Evolutionary conservation across 2,329 filamentous ascomycete species (phyloP), one percentile per base, ranked within the genome.

Genomic region (Xylaria sp.): DNA sequence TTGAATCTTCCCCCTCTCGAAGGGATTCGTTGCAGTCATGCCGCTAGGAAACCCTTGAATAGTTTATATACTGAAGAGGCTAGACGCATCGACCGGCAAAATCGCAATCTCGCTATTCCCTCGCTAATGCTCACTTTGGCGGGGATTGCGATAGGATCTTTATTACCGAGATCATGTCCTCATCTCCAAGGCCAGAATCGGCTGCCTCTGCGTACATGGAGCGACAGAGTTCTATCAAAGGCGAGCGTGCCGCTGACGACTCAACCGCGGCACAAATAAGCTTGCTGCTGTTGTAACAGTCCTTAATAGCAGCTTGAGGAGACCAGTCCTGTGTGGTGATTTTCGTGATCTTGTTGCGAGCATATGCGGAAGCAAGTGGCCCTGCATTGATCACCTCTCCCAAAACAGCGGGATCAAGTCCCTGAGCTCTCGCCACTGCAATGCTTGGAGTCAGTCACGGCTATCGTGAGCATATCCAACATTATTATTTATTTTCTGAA

Each of bases 331-430:
- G 25, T 1, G 62, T 62, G 17, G 74, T 31, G 55, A 78, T 73
- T 69, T 79, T 79, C 7, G 64, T 64, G 4, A 77, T 68, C 66
- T 79, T 79, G 13, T 73, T 44, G 15, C 61, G 73, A 3, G 73
- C 71, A 58, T 78, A 78, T 0, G 74, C 64, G 0, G 78, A 79
- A 3, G 76, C 74, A 73, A 77, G 71, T 0, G 74, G 77, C 0
- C 76, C 73, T 1, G 75, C 75, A 42, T 76, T 70, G 7, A 79
- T 68, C 13, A 77, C 76, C 20, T 73, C 50, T 0, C 69, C 73
- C 22, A 79, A 73, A 0, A 76, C 73, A 11, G 72, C 68, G 15
- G 76, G 64, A 33, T 79, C 67, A 1, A 79, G 70, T 1, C 76
- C 76, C 54, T 78, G 77, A 1, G 74, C 75, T 13, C 60, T 56